phyloP scores from a whole-genome alignment of 139 green algal genomes.

The Coelastrella sp. region DNA sequence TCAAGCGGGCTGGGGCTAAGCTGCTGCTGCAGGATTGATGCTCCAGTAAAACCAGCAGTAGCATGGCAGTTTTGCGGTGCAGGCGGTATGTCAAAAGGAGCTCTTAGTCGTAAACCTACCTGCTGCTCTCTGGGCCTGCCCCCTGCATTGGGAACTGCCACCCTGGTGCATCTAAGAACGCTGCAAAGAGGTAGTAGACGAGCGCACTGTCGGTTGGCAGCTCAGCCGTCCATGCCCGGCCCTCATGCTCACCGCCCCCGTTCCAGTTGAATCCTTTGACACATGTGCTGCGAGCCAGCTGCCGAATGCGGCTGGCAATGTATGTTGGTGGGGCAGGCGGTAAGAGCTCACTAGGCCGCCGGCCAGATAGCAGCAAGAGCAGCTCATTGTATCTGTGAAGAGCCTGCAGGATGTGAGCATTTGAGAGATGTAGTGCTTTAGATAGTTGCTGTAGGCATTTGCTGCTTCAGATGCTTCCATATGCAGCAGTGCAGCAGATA shows the following conservation, averaged over 20 bases:
- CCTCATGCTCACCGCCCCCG: conserved; percentile 66
- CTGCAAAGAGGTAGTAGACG: conserved; percentile 84
- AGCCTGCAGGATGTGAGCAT: conserved; percentile 52
- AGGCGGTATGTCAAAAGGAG: not conserved
- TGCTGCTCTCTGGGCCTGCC: conserved; percentile 16
- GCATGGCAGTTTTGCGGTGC: not conserved
- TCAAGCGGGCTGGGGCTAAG: too few relatives aligned
- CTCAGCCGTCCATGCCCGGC: conserved; percentile 75
- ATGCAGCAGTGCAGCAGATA: not conserved
- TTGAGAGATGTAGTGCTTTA: not conserved
- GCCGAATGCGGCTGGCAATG: conserved; percentile 64
- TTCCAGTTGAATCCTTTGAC: conserved; percentile 62
- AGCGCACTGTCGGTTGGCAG: conserved; percentile 81
- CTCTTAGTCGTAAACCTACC: not conserved
- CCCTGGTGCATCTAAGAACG: conserved; percentile 78
- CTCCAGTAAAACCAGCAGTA: not conserved
- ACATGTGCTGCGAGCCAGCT: conserved; percentile 70
- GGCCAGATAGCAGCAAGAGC: conserved; percentile 67
- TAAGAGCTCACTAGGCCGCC: conserved; percentile 72
- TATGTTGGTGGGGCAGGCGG: conserved; percentile 74
- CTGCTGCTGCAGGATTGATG: too few relatives aligned
- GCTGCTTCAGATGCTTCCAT: not conserved
- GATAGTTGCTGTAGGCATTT: too few relatives aligned
- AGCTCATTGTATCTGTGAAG: conserved; percentile 73
- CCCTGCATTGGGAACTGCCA: conserved; percentile 66